Evolutionary conservation across 495 filamentous ascomycete genomes (phyloP), one percentile per base, ranked within the genome.

Genomic region (Astrothelium subdiscretum): DNA sequence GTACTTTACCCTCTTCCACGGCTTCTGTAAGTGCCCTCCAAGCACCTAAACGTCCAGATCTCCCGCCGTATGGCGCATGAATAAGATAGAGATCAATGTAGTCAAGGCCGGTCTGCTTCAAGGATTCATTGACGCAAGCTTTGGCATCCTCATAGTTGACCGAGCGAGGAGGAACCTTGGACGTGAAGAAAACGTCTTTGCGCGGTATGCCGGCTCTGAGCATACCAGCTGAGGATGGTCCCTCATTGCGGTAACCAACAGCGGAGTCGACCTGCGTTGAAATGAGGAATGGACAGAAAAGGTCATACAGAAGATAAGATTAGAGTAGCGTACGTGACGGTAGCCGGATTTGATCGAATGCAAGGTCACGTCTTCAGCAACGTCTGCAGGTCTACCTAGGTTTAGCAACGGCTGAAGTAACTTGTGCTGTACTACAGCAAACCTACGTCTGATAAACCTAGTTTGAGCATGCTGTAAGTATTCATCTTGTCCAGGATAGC

Each of bases 371-470:
- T 75, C 73, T 74, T 84, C 81, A 29, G 81, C 80, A 18, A 78
- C 73, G 69, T 76, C 72, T n/a, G 82, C 69, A 5, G 83, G 83
- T 12, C 79, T 83, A 59, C 32, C 29, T 31, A 5, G 22, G 48
- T 66, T 67, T 61, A 62, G 29, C 64, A 57, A 40, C 22, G 60
- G 62, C 20, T 64, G 62, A 59, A 61, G 35, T 18, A 26, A 63
- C 59, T 48, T 61, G 52, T 12, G 27, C 38, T 12, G 13, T 26
- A 11, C 54, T 2, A 11, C 62, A 59, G 59, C 32, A 65, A 66
- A 38, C 76, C 63, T 73, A 90, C 85, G 86, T 90, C 77, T 89
- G 85, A 68, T 86, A 91, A 54, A 90, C 85, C 86, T 88, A 67
- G 43, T 22, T 29, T 22, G 32, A 40, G 29, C 10, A 54, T 29